Base-by-base conservation (phyloP, 805 yeast species). In the Kazachstania kunashirensis region DNA sequence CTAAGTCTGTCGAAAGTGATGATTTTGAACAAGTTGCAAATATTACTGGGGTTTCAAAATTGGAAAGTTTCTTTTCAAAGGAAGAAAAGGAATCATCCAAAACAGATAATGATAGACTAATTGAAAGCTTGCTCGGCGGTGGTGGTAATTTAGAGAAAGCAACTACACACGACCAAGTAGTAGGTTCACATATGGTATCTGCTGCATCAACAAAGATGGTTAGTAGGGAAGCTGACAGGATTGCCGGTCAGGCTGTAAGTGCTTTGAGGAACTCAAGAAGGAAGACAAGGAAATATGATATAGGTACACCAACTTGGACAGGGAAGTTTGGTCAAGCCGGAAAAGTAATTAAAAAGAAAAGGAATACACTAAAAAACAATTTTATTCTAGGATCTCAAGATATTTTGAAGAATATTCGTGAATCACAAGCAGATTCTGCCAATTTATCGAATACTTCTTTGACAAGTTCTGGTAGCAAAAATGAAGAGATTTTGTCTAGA, bases 241-340 rank as follows among this genome's bases (percentile, higher is more conserved):
- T 69, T 52, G 73, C 78, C 30, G 57, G 59, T 43, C 63, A 67
- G 13, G 81, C 81, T 0, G 65, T 77, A 0, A 62, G 61, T 14
- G 79, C 78, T 0, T 56, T 83, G 38, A 66, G 72, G 37, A 71
- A 72, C 41, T 84, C 95, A 0, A 50, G 65, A 27, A 58, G 44
- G 31, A 53, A 50, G 9, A 65, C 67, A 12, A 62, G 60, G 39
- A 60, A 57, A 31, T 58, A 58, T 17, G 61, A 63, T 18, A 66
- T 88, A 21, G 95, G 95, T 4, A 77, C 81, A 0, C 97, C 96
- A 0, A 89, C 98, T 0, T 92, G 96, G 94, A 89, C 98, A 0
- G 98, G 98, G 0, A 74, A 73, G 46, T 84, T 79, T 65, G 98
- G 98, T 0, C 57, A 63, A 14, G 95, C 95, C 0, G 96, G 95